Percentiles rank a stretch among this genome's conserved stretches.
These are phyloP conservation scores for Eremomyces bilateralis DNA, from an alignment of 495 filamentous ascomycete genomes.

Conservation along the genomic window DNA sequence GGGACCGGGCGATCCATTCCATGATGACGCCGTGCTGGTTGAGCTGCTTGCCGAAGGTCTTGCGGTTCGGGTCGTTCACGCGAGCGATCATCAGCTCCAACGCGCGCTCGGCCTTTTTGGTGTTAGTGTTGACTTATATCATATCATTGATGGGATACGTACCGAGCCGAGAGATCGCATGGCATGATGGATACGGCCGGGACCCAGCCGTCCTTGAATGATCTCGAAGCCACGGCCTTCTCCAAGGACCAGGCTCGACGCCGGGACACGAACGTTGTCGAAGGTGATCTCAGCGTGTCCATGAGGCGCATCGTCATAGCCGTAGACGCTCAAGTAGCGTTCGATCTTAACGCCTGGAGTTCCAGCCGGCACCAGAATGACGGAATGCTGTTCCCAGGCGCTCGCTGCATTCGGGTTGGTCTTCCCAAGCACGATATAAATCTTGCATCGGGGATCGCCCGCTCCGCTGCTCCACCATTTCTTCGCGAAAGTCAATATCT, in stretches of 20 bases:
- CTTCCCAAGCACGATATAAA: constrained; percentile 91
- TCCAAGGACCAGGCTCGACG: constrained; percentile 59
- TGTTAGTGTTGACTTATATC: constrained; percentile 1
- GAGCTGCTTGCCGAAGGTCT: constrained; percentile 66
- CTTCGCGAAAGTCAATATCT: constrained; percentile 23
- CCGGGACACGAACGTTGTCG: constrained; percentile 63
- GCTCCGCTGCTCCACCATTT: constrained; percentile 97
- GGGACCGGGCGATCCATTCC: constrained; percentile 78
- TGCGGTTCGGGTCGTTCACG: constrained; percentile 59
- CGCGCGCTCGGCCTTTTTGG: constrained; percentile 44
- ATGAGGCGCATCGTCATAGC: constrained; percentile 86
- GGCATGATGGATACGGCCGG: constrained; percentile 82
- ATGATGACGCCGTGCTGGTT: constrained; percentile 74
- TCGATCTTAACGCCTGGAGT: constrained; percentile 60
- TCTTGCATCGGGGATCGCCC: constrained; percentile 68
- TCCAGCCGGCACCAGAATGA: constrained; percentile 59
- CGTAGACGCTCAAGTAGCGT: constrained; percentile 75
- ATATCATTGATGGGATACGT: constrained; percentile 3
- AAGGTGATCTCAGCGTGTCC: constrained; percentile 76
- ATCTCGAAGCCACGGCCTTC: constrained; percentile 91
- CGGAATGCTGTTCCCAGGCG: constrained; percentile 70
- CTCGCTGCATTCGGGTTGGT: constrained; percentile 46
- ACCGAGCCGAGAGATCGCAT: constrained; percentile 73
- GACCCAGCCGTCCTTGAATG: constrained; percentile 79
- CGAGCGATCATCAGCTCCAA: constrained; percentile 77